A percentile compares a stretch with the other conserved stretches of the same genome.
These are phyloP conservation scores for Chaetomium globosum DNA, from an alignment of 2,329 filamentous ascomycete genomes.

Conservation along the genomic window DNA sequence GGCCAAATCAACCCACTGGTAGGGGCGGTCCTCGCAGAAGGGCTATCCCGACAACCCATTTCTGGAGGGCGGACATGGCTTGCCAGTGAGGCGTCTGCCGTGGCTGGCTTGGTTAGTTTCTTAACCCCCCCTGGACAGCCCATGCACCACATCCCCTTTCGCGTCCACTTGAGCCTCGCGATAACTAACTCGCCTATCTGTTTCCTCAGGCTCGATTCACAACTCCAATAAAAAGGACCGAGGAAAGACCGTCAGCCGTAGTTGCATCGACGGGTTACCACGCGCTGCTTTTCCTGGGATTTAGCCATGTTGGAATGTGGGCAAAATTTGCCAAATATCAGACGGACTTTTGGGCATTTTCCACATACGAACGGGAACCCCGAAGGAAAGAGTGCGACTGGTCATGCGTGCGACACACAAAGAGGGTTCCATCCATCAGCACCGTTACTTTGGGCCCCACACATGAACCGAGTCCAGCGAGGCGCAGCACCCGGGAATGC, in stretches of 20 bases:
- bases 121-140: not conserved
- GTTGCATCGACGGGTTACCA: constrained; percentile 11
- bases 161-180: not conserved
- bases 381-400: not conserved
- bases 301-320: constrained; percentile 7
- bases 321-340: constrained; percentile 15
- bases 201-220: not conserved
- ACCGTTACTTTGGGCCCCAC: constrained; percentile 5
- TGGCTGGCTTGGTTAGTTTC: not conserved
- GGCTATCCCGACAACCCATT: not conserved
- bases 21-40: not conserved
- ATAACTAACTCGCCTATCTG: not conserved
- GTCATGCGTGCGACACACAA: not conserved
- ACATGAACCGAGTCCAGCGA: constrained; percentile 13
- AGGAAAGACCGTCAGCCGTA: constrained; percentile 15
- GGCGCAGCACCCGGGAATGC: constrained; percentile 24
- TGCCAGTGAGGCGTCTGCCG: not conserved
- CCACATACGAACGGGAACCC: not conserved
- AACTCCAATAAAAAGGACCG: constrained; percentile 11
- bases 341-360: not conserved
- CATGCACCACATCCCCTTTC: not conserved
- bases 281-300: constrained; percentile 3
- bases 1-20: not conserved
- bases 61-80: constrained; percentile 3
- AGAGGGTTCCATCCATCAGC: constrained; percentile 15